These are phyloP conservation scores for Pulchroboletus neoregius DNA, from an alignment of 1,284 basidiomycete species.

Conservation along the genomic window DNA sequence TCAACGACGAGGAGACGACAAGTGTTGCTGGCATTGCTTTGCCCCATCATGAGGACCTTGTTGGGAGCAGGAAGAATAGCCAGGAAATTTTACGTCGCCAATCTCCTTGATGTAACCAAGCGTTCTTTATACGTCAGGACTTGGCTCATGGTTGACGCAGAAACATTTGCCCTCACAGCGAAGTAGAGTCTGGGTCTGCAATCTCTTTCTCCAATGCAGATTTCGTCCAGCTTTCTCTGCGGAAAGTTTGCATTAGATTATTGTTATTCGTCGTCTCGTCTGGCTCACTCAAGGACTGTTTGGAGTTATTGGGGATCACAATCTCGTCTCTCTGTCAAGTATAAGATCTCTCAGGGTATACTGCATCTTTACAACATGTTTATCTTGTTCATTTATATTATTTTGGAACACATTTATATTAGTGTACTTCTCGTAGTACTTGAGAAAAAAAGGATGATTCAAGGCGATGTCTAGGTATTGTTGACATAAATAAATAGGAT, in stretches of 20 bases:
- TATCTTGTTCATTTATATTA: slow-evolving; percentile 39
- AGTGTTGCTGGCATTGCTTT: slow-evolving; percentile 43
- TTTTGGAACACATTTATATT: slow-evolving; percentile 35
- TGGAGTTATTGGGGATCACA: slow-evolving; percentile 32
- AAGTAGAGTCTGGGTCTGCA: not conserved
- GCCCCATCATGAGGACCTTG: slow-evolving; percentile 31
- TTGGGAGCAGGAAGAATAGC: slow-evolving; percentile 36
- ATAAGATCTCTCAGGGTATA: slow-evolving; percentile 34
- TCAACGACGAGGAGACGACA: slow-evolving; percentile 63
- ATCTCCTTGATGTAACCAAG: slow-evolving; percentile 27
- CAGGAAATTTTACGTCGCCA: slow-evolving; percentile 32
- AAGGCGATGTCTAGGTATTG: slow-evolving; percentile 12
- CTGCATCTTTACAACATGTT: slow-evolving; percentile 36
- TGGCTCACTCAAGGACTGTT: slow-evolving; percentile 32
- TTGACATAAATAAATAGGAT: slow-evolving; percentile 8
- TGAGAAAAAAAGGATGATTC: not conserved
- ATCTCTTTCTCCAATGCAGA: slow-evolving; percentile 5
- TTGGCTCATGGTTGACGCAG: not conserved
- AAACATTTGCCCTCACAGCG: not conserved
- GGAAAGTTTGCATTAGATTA: slow-evolving; percentile 30
- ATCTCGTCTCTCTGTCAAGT: slow-evolving; percentile 24
- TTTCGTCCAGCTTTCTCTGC: slow-evolving; percentile 10
- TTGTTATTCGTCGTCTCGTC: slow-evolving; percentile 30
- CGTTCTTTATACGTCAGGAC: not conserved
- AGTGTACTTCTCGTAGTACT: slow-evolving; percentile 30